phyloP scores from a whole-genome alignment of 106 monocot genomes.

The Agapanthus africanus region DNA sequence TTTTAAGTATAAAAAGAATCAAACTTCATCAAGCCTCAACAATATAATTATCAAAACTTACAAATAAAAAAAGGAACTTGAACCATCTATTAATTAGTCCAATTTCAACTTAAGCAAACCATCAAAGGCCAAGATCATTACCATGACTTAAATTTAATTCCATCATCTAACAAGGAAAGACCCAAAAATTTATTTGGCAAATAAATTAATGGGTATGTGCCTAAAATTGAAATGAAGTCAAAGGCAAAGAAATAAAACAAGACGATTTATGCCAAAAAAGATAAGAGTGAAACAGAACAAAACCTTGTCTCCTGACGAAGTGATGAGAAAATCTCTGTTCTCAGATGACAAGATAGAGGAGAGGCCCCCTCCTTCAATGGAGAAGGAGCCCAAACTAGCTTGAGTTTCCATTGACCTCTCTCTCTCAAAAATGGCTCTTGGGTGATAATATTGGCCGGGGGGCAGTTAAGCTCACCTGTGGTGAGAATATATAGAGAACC shows the following conservation, averaged over 20 bases:
- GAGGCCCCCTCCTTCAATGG: conserved; percentile 9
- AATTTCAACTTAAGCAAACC: too few species aligned
- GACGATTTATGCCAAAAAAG: neutral
- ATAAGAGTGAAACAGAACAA: neutral
- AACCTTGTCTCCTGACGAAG: conserved; percentile 40
- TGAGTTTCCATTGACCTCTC: conserved; percentile 4
- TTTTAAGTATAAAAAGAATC: too few species aligned
- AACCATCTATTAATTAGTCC: too few species aligned
- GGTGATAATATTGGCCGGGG: neutral
- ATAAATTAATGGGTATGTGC: neutral
- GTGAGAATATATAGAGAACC: neutral
- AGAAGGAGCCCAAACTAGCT: neutral
- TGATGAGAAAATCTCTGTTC: conserved; percentile 36
- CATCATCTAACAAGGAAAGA: too few species aligned
- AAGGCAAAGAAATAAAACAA: neutral
- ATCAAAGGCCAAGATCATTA: too few species aligned
- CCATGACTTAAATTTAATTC: too few species aligned
- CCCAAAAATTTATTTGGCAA: neutral
- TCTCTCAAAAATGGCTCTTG: neutral
- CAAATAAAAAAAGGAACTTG: too few species aligned
- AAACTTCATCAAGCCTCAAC: too few species aligned
- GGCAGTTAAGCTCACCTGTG: neutral
- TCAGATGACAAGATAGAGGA: conserved; percentile 25
- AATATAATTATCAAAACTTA: too few species aligned
- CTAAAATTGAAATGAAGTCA: conserved; percentile 4